phyloP scores from a whole-genome alignment of 805 yeast genomes.

The Yamadazyma endophytica region DNA sequence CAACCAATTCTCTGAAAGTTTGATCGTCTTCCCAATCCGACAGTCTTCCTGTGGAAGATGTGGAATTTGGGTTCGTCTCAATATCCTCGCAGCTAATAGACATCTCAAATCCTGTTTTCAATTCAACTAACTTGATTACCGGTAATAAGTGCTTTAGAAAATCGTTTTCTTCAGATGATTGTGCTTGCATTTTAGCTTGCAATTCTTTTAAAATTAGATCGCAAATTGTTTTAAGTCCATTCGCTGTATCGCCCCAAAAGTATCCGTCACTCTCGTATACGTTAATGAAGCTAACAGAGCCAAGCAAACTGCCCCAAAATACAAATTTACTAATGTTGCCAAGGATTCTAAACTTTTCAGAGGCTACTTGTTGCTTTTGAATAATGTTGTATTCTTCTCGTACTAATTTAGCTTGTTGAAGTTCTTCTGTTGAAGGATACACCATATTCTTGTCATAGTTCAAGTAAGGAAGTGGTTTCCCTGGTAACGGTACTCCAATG shows the following conservation, averaged over 20 bases:
- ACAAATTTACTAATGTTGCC: constrained; percentile 30
- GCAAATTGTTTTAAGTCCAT: background rate
- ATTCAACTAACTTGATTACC: constrained; percentile 12
- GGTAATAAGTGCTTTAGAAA: constrained; percentile 13
- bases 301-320: constrained; percentile 23
- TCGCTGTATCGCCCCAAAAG: constrained; percentile 15
- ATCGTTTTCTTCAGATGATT: constrained; percentile 9
- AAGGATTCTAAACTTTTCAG: constrained; percentile 36
- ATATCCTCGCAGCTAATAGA: background rate
- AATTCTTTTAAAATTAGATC: too few relatives aligned
- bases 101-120: constrained; percentile 1
- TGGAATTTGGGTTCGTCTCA: constrained; percentile 1
- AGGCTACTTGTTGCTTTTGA: constrained; percentile 35
- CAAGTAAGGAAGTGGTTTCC: constrained; percentile 40
- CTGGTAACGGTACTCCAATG: constrained; percentile 38
- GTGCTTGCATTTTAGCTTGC: constrained; percentile 8
- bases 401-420: constrained; percentile 22
- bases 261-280: constrained; percentile 20
- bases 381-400: constrained; percentile 38
- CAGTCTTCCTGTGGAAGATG: background rate
- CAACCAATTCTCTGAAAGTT: constrained; percentile 1
- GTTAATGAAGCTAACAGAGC: constrained; percentile 13
- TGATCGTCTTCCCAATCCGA: constrained; percentile 7
- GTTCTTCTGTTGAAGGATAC: constrained; percentile 33
- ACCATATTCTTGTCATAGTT: constrained; percentile 36